A percentile compares a stretch with the other conserved stretches of the same genome.
Conservation (phyloP, 2,329 filamentous ascomycete species). For the Sarocladium strictum region DNA sequence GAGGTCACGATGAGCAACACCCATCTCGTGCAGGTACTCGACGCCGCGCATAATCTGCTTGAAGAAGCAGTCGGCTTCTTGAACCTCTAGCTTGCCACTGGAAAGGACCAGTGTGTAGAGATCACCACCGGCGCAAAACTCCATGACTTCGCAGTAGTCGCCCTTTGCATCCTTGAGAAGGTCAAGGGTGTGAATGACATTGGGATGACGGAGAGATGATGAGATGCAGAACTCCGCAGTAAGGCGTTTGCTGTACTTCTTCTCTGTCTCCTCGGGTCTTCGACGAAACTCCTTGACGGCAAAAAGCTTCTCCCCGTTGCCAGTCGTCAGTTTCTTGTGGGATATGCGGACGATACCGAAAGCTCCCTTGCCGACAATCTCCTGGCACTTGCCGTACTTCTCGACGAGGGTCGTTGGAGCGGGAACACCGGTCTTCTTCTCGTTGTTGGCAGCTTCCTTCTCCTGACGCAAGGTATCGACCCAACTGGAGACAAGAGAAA, state of each 20-base stretch:
- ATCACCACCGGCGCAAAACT: conserved; percentile 95
- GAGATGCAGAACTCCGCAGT: conserved; percentile 99
- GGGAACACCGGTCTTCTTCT: conserved; percentile 72
- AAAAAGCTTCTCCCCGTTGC: conserved; percentile 82
- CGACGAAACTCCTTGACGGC: conserved; percentile 98
- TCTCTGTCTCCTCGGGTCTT: conserved; percentile 86
- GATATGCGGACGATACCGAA: conserved; percentile 98
- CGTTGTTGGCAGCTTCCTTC: conserved; percentile 75
- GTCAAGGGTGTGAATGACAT: conserved; percentile 96
- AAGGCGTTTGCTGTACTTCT: conserved; percentile 95
- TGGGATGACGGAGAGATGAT: conserved; percentile 90
- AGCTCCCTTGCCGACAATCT: conserved; percentile 90
- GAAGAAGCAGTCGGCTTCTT: conserved; percentile 96
- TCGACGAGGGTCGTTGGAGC: conserved; percentile 72
- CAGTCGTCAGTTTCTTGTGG: conserved; percentile 84
- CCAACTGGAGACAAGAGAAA: conserved; percentile 93
- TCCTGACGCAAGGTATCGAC: conserved; percentile 89
- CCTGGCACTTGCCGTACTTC: conserved; percentile 98
- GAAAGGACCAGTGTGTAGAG: conserved; percentile 89
- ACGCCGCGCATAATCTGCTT: conserved; percentile 99
- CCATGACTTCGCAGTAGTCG: conserved; percentile 98
- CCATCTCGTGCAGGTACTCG: conserved; percentile 99
- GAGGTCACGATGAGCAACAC: conserved; percentile 90
- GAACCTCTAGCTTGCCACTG: conserved; percentile 83
- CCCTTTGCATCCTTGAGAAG: conserved; percentile 93